Evolutionary conservation across 1,284 basidiomycete species (phyloP), one percentile per base, ranked within the genome.

Genomic region (Hymenochaete sp.): DNA sequence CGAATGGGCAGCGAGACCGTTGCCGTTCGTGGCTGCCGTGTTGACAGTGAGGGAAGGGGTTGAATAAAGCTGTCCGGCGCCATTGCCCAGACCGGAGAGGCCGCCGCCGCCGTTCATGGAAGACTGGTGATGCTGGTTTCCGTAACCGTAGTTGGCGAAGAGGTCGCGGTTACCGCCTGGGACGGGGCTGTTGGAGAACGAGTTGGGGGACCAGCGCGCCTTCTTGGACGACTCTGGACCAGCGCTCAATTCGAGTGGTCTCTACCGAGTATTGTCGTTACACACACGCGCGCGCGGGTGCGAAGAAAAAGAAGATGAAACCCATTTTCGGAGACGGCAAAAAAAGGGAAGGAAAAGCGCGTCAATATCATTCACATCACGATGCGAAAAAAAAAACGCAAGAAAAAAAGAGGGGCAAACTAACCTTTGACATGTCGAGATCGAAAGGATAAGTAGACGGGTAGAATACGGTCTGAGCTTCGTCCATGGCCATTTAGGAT

Each of bases 341-440:
- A 28, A 16, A n/a, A 2, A 3, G 28, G 11, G 28, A 40, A 36
- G 42, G 39, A 47, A 37, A 25, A 2, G 26, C 28, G 25, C 22
- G 51, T 37, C 19, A 42, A 22, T 24, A 16, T 27, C 25, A 14
- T 13, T 27, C 24, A 16, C 38, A 9, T 27, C 25, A 11, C 38
- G 9, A 29, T n/a, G 14, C n/a, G n/a, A n/a, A n/a, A n/a, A n/a
- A n/a, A n/a, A 41, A 29, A 24, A 45, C 43, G 47, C 39, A 33
- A 45, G 16, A 32, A 37, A 44, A 41, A 40, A 31, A 36, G 3
- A 38, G 24, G 1, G 6, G 28, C 25, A 11, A 8, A 59, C 70
- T 32, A 43, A 82, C 83, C 80, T 87, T 87, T 81, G 86, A 86
- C 83, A 87, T 86, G 64, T 87, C 83, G 73, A 86, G 68, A 59